Conservation (phyloP, 1,139 yeast species). For the Suhomyces choctaworum region DNA sequence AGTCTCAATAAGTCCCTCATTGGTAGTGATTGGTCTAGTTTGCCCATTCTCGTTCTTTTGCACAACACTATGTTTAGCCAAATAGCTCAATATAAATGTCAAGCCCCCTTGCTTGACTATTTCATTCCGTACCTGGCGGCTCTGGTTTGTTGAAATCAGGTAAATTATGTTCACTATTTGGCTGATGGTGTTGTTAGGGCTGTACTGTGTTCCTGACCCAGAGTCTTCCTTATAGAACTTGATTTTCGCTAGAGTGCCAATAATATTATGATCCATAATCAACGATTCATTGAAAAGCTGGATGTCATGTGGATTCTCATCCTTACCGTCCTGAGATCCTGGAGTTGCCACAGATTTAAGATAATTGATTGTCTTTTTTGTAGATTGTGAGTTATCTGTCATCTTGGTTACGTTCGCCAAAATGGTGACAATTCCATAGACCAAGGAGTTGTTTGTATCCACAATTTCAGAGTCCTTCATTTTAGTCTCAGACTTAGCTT, state of each 20-base stretch:
- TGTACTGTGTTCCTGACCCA: neutral
- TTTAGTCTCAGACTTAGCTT: constrained; percentile 1
- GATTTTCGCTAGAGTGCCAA: constrained; percentile 28
- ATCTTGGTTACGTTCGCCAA: constrained; percentile 39
- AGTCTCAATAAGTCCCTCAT: constrained; percentile 19
- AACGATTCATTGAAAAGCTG: constrained; percentile 33
- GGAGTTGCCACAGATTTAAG: constrained; percentile 39
- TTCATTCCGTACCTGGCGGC: constrained; percentile 30
- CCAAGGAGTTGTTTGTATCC: constrained; percentile 5
- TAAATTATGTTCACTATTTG: constrained; percentile 27
- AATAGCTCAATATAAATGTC: constrained; percentile 36
- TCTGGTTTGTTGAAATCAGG: constrained; percentile 29
- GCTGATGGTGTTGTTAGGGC: constrained; percentile 14
- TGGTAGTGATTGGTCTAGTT: constrained; percentile 23
- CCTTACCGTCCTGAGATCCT: constrained; percentile 20
- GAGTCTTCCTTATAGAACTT: constrained; percentile 22
- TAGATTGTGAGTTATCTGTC: constrained; percentile 19
- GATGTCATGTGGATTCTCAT: constrained; percentile 29
- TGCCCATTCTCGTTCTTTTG: constrained; percentile 15
- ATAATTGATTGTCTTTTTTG: constrained; percentile 27
- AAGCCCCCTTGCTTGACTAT: constrained; percentile 51
- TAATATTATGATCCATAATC: constrained; percentile 27
- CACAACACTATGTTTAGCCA: constrained; percentile 35
- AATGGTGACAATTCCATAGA: constrained; percentile 42
- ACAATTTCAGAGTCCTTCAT: neutral